These are phyloP conservation scores for Didymella lethalis DNA, from an alignment of 2,329 filamentous ascomycete genomes.

Conservation along the genomic window DNA sequence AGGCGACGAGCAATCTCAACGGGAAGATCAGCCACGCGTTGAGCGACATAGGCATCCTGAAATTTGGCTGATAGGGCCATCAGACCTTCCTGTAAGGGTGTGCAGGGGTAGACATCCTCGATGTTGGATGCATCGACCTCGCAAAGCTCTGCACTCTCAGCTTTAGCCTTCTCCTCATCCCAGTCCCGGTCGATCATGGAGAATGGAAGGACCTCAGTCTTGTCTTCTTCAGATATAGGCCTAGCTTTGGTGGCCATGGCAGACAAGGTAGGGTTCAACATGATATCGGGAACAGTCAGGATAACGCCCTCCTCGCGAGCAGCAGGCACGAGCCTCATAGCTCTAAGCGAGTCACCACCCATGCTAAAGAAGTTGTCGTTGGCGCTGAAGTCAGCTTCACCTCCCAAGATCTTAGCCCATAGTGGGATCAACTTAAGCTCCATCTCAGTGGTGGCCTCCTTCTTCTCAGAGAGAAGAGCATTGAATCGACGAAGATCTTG, in stretches of 20 bases:
- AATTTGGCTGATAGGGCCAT: slow-evolving; percentile 52
- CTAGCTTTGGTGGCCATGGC: slow-evolving; percentile 56
- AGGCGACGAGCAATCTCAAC: slow-evolving; percentile 45
- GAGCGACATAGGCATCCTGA: slow-evolving; percentile 50
- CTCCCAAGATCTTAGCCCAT: slow-evolving; percentile 46
- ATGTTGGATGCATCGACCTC: slow-evolving; percentile 33
- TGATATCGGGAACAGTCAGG: slow-evolving; percentile 65
- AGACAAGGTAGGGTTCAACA: slow-evolving; percentile 56
- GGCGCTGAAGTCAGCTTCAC: slow-evolving; percentile 43
- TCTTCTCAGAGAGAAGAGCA: slow-evolving; percentile 55
- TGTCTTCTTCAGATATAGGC: slow-evolving; percentile 25
- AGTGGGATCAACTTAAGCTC: slow-evolving; percentile 40
- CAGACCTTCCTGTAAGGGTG: slow-evolving; percentile 53
- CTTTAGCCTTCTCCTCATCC: slow-evolving; percentile 43
- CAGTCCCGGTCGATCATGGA: slow-evolving; percentile 41
- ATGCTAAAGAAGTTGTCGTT: slow-evolving; percentile 56
- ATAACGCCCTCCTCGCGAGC: slow-evolving; percentile 58
- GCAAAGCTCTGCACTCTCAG: slow-evolving; percentile 51
- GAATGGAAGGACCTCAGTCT: slow-evolving; percentile 43
- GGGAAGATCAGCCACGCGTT: slow-evolving; percentile 46
- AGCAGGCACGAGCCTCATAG: slow-evolving; percentile 65
- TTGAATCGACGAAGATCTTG: slow-evolving; percentile 46
- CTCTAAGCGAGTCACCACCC: slow-evolving; percentile 60
- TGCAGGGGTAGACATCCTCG: slow-evolving; percentile 55
- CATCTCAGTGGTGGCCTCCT: slow-evolving; percentile 42